phyloP scores from a whole-genome alignment of 2,329 filamentous ascomycete species.

The Cercospora beticola region DNA sequence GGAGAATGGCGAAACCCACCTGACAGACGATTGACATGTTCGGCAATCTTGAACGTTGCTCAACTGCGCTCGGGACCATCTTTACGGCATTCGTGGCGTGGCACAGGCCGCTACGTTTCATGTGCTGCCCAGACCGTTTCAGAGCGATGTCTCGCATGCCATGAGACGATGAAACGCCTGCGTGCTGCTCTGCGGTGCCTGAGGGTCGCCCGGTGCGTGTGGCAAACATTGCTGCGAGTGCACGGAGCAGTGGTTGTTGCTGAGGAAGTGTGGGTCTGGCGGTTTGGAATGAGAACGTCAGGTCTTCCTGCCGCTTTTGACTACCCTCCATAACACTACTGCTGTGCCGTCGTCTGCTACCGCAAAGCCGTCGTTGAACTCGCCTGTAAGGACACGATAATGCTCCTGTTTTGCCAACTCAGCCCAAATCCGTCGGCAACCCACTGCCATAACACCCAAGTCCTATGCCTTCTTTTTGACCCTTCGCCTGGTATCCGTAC shows the following conservation, averaged over 20 bases:
- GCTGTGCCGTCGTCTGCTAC: neutral
- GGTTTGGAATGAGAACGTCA: constrained; percentile 5
- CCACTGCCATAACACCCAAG: neutral
- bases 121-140: constrained; percentile 4
- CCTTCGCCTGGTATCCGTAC: constrained; percentile 7
- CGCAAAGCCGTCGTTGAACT: neutral
- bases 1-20: neutral
- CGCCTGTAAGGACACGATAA: neutral
- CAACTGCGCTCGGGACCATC: neutral
- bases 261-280: neutral
- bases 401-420: neutral
- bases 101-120: constrained; percentile 5
- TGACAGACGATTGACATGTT: neutral
- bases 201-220: neutral
- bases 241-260: constrained; percentile 3
- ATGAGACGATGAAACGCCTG: constrained; percentile 7
- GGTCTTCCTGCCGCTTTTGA: neutral
- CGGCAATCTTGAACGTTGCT: neutral
- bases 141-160: constrained; percentile 11
- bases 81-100: constrained; percentile 8
- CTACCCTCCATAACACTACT: neutral
- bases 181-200: constrained; percentile 4
- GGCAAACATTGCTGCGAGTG: constrained; percentile 2
- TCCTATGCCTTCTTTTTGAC: neutral
- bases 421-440: neutral